These are phyloP conservation scores for Dalbergia oliveri DNA, from an alignment of 306 rosid species.

Conservation along the genomic window DNA sequence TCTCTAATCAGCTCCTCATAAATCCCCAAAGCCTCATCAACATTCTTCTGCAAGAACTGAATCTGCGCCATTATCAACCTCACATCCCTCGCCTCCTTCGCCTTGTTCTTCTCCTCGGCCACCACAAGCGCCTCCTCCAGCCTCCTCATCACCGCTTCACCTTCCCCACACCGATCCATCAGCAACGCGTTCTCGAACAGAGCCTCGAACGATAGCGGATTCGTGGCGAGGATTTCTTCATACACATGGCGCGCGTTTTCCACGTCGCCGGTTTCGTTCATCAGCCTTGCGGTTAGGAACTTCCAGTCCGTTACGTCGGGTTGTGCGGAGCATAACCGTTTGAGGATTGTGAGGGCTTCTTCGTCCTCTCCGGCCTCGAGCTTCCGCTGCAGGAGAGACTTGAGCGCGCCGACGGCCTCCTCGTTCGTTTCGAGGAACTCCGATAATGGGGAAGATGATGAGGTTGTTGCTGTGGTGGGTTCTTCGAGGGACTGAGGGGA, in stretches of 20 bases:
- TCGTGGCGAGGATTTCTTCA: constrained; percentile 63
- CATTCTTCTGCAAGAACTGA: constrained; percentile 83
- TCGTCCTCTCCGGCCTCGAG: constrained; percentile 82
- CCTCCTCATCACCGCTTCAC: constrained; percentile 66
- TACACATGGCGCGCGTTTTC: constrained; percentile 65
- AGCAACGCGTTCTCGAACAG: constrained; percentile 84
- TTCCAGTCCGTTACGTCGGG: constrained; percentile 82
- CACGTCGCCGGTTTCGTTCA: constrained; percentile 60
- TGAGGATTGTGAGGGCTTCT: constrained; percentile 70
- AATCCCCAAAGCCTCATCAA: constrained; percentile 72
- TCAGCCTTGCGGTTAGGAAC: constrained; percentile 70
- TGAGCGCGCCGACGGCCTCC: constrained; percentile 70
- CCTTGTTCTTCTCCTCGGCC: constrained; percentile 69
- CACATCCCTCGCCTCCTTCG: constrained; percentile 82
- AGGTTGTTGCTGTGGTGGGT: neutral
- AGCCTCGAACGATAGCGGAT: constrained; percentile 81
- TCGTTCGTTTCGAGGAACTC: constrained; percentile 67
- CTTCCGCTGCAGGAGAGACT: constrained; percentile 79
- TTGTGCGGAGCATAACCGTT: constrained; percentile 63
- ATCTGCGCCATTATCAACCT: constrained; percentile 86
- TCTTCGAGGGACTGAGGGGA: constrained; percentile 37
- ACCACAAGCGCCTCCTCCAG: constrained; percentile 73
- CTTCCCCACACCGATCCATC: constrained; percentile 88
- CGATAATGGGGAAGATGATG: constrained; percentile 51
- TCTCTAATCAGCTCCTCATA: constrained; percentile 68